Percentiles rank a stretch among this genome's conserved stretches.
Conservation (phyloP, 768 basidiomycete species). For the Leccinum aurantiacum region DNA sequence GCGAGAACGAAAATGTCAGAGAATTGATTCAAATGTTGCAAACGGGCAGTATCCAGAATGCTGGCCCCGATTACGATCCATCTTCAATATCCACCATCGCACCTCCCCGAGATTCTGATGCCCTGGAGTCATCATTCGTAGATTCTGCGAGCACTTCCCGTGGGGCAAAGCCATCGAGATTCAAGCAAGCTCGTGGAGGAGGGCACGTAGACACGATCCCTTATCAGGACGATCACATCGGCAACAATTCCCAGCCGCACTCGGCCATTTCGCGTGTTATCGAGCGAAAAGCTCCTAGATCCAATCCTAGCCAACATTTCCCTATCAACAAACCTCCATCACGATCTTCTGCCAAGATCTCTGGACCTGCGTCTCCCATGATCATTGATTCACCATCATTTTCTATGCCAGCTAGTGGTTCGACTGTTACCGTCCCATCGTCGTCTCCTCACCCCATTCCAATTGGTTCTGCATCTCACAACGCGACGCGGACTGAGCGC, state of each 20-base stretch:
- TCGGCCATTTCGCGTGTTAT: conserved; percentile 25
- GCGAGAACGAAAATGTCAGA: conserved; percentile 49
- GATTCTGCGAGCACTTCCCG: not conserved
- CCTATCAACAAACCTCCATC: conserved; percentile 18
- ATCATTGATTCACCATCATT: conserved; percentile 23
- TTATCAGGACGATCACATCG: conserved; percentile 25
- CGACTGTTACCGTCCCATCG: not conserved
- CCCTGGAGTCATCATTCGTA: not conserved
- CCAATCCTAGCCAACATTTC: conserved; percentile 12
- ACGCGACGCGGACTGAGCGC: conserved; percentile 12
- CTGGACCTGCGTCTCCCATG: conserved; percentile 9
- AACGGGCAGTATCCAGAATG: conserved; percentile 52
- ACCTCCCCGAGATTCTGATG: not conserved
- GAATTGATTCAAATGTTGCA: conserved; percentile 52
- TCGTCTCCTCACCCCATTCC: conserved; percentile 12
- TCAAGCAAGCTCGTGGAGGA: conserved; percentile 36
- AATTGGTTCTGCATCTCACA: conserved; percentile 20
- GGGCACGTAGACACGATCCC: conserved; percentile 9
- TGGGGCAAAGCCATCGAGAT: conserved; percentile 46
- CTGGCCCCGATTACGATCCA: conserved; percentile 44
- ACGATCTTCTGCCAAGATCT: conserved; percentile 1
- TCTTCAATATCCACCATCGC: conserved; percentile 1
- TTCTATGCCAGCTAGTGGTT: conserved; percentile 8
- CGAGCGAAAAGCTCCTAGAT: conserved; percentile 23
- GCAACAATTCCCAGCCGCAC: conserved; percentile 38